phyloP scores from a whole-genome alignment of 1,284 basidiomycete species.

The Testicularia cyperi region DNA sequence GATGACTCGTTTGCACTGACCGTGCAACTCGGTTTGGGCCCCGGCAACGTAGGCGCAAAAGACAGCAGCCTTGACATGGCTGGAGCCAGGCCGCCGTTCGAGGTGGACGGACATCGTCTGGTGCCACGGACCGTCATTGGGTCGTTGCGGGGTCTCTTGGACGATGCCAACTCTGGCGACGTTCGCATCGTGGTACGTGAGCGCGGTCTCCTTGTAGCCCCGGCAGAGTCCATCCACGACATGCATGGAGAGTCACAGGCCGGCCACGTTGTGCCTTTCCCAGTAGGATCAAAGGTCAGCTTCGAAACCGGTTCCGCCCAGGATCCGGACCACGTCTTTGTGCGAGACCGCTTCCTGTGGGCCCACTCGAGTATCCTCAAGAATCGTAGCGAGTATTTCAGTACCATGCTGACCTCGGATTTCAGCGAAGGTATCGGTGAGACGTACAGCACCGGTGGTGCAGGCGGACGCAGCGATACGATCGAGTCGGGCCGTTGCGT shows the following conservation, averaged over 20 bases:
- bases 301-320: background rate
- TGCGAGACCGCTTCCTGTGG: constrained; percentile 67
- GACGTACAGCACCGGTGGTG: constrained; percentile 5
- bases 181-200: constrained; percentile 54
- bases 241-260: background rate
- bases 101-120: constrained; percentile 33
- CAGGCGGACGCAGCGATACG: too few relatives aligned
- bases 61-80: constrained; percentile 3
- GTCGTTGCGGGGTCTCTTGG: constrained; percentile 44
- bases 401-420: constrained; percentile 73
- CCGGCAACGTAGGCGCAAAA: constrained; percentile 13
- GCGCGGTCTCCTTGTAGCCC: constrained; percentile 34
- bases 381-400: constrained; percentile 73
- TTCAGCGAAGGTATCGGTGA: constrained; percentile 60
- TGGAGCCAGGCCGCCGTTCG: constrained; percentile 27
- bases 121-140: constrained; percentile 41
- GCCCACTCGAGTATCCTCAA: constrained; percentile 67
- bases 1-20: constrained; percentile 47
- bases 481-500: constrained; percentile 17
- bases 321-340: constrained; percentile 28
- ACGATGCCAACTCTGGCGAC: constrained; percentile 54
- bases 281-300: constrained; percentile 18
- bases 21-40: constrained; percentile 48
- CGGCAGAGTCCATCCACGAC: background rate
- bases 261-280: constrained; percentile 15